Evolutionary conservation across 2,329 filamentous ascomycete species (phyloP).

Genomic region (Rutstroemia sp.): DNA sequence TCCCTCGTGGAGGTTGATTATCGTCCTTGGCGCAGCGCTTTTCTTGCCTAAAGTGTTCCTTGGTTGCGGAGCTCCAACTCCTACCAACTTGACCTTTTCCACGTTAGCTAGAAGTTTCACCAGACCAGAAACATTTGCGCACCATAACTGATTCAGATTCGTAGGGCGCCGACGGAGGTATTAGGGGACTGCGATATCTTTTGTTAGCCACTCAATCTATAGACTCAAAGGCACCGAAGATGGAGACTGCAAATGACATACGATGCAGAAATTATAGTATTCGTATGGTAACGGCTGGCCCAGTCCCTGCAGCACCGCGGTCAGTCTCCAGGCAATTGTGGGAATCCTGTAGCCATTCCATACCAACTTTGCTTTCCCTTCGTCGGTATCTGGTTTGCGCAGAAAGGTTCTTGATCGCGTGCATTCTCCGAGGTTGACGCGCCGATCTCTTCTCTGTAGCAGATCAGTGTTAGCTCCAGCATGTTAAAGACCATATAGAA

Average conservation of each 20-base stretch:
- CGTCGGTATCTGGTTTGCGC: constrained; percentile 1
- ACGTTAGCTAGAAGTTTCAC: not conserved
- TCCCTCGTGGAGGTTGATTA: not conserved
- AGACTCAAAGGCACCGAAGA: too few species aligned
- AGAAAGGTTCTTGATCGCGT: not conserved
- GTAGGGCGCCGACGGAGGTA: too few species aligned
- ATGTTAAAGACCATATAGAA: not conserved
- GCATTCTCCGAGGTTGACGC: not conserved
- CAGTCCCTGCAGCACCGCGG: not conserved
- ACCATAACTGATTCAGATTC: too few species aligned
- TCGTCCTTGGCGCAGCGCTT: not conserved
- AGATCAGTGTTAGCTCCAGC: not conserved
- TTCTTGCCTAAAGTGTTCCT: not conserved
- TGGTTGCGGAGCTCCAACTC: not conserved
- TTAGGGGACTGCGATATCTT: too few species aligned
- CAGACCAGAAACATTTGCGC: too few species aligned
- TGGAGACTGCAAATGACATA: not conserved
- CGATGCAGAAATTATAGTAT: not conserved
- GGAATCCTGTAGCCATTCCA: not conserved
- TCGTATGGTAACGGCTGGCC: not conserved
- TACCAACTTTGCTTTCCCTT: not conserved
- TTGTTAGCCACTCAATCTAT: too few species aligned
- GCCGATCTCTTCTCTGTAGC: not conserved
- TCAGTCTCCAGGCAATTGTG: not conserved
- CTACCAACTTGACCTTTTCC: not conserved